These are phyloP conservation scores for Chaetomium fimeti DNA, from an alignment of 495 filamentous ascomycete species.

Conservation along the genomic window DNA sequence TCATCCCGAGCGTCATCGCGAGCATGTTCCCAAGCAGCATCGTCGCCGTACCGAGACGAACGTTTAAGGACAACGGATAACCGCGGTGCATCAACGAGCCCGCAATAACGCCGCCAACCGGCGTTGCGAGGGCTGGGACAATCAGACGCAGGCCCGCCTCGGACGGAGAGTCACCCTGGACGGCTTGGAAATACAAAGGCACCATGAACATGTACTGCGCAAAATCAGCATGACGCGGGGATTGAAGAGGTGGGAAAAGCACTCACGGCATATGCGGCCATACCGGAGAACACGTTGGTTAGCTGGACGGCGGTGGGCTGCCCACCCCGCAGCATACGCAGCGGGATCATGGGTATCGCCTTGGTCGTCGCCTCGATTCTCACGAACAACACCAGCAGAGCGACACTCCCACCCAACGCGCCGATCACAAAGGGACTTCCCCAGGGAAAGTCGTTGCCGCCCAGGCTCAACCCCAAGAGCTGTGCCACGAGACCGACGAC, in stretches of 20 bases:
- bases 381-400: slow-evolving; percentile 52
- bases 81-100: slow-evolving; percentile 64
- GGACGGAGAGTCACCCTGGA: slow-evolving; percentile 59
- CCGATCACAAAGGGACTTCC: slow-evolving; percentile 50
- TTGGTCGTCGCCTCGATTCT: slow-evolving; percentile 56
- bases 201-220: slow-evolving; percentile 63
- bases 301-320: slow-evolving; percentile 55
- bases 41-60: slow-evolving; percentile 55
- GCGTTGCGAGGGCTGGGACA: slow-evolving; percentile 60
- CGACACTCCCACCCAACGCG: slow-evolving; percentile 50
- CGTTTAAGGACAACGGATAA: slow-evolving; percentile 54
- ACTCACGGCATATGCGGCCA: slow-evolving; percentile 61
- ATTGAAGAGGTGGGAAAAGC: background rate
- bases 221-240: background rate
- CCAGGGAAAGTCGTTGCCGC: slow-evolving; percentile 63
- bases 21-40: slow-evolving; percentile 62
- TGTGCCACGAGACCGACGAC: slow-evolving; percentile 57
- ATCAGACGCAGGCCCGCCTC: slow-evolving; percentile 58
- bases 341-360: slow-evolving; percentile 62
- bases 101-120: slow-evolving; percentile 58
- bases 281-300: slow-evolving; percentile 61
- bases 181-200: slow-evolving; percentile 63
- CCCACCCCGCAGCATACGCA: slow-evolving; percentile 56
- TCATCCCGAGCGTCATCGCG: slow-evolving; percentile 53
- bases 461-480: slow-evolving; percentile 58